These are phyloP conservation scores for Pseudocercospora macadamiae DNA, from an alignment of 2,329 filamentous ascomycete species.

Conservation along the genomic window DNA sequence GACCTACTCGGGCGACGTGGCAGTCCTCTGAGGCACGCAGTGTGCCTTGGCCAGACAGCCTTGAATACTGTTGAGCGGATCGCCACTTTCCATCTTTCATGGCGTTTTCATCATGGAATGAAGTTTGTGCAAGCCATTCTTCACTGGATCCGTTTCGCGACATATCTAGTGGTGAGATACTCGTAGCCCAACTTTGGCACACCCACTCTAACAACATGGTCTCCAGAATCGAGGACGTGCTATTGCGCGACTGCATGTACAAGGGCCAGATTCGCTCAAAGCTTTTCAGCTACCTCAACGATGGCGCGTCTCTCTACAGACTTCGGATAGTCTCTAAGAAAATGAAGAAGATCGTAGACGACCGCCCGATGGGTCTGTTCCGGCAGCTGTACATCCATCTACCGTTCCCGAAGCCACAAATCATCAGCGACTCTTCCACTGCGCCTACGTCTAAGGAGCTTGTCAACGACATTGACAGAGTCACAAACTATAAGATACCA, in stretches of 20 bases:
- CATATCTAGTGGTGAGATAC: too few species aligned
- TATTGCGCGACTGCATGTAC: slow-evolving; percentile 17
- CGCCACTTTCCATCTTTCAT: not conserved
- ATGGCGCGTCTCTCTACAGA: slow-evolving; percentile 16
- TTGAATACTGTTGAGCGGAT: slow-evolving; percentile 1
- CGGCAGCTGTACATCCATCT: slow-evolving; percentile 2
- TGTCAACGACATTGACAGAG: not conserved
- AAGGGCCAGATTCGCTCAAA: slow-evolving; percentile 12
- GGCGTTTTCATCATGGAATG: too few species aligned
- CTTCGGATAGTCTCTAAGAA: slow-evolving; percentile 24
- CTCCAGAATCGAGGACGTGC: slow-evolving; percentile 25
- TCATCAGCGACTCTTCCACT: not conserved
- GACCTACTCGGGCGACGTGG: slow-evolving; percentile 21
- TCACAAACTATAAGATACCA: not conserved
- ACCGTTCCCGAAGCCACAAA: slow-evolving; percentile 3
- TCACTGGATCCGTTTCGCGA: too few species aligned
- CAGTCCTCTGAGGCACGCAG: slow-evolving; percentile 15
- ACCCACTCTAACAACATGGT: slow-evolving; percentile 14
- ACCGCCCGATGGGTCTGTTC: slow-evolving; percentile 9
- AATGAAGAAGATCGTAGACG: slow-evolving; percentile 5
- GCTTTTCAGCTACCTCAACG: slow-evolving; percentile 22
- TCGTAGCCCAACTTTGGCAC: not conserved
- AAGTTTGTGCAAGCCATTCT: too few species aligned
- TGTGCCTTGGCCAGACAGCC: not conserved
- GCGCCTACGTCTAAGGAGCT: not conserved